These are phyloP conservation scores for Colletotrichum spaethianum DNA, from an alignment of 2,329 filamentous ascomycete genomes.

Conservation along the genomic window DNA sequence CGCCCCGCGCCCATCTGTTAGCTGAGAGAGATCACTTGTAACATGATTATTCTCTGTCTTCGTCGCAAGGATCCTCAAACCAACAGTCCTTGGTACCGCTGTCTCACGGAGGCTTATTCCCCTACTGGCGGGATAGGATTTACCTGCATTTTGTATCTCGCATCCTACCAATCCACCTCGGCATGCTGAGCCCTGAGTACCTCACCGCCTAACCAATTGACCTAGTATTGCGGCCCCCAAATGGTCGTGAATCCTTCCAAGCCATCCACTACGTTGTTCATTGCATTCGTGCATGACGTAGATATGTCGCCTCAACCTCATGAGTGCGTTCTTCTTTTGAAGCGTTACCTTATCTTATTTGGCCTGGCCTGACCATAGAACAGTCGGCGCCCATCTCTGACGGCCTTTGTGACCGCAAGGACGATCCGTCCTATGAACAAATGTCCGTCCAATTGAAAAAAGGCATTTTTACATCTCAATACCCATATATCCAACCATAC, in stretches of 20 bases:
- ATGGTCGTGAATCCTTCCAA: constrained; percentile 10
- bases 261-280: not conserved
- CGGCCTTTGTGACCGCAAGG: not conserved
- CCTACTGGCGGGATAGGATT: not conserved
- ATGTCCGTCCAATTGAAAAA: too few relatives aligned
- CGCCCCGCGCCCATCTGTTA: not conserved
- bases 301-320: not conserved
- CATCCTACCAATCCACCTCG: constrained; percentile 3
- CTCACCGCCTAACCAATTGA: not conserved
- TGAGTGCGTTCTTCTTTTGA: not conserved
- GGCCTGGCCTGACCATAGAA: not conserved
- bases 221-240: constrained; percentile 16
- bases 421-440: too few relatives aligned
- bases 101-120: constrained; percentile 4
- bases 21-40: not conserved
- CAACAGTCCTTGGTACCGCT: not conserved
- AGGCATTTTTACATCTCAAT: too few relatives aligned
- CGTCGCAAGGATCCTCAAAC: not conserved
- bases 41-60: not conserved
- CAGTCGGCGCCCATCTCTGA: not conserved
- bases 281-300: constrained; percentile 21
- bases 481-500: too few relatives aligned
- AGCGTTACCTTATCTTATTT: not conserved
- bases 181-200: constrained; percentile 12
- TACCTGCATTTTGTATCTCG: not conserved